Evolutionary conservation across 2,329 filamentous ascomycete genomes (phyloP).

Genomic region (Ascochyta lentis): DNA sequence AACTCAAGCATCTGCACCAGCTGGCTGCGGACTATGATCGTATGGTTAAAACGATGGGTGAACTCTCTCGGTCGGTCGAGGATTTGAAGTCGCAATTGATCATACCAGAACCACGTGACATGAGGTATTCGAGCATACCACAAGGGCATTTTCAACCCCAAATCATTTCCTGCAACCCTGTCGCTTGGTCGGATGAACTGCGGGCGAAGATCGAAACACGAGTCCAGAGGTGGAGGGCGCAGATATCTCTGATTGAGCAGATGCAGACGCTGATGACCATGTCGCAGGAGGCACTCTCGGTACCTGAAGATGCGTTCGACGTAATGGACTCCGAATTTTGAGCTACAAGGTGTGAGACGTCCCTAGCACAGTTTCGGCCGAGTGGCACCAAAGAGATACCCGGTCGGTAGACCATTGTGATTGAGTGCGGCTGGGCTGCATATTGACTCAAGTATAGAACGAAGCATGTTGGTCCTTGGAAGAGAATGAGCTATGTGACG

Average conservation of each 20-base stretch:
- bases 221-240: constrained; percentile 33
- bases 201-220: constrained; percentile 18
- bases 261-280: constrained; percentile 23
- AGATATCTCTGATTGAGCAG: constrained; percentile 25
- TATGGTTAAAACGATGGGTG: constrained; percentile 24
- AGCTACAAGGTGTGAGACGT: not conserved
- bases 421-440: no score
- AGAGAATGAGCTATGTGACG: no score
- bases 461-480: no score
- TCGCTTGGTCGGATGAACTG: constrained; percentile 34
- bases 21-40: constrained; percentile 27
- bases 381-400: no score
- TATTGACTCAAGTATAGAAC: no score
- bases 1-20: constrained; percentile 26
- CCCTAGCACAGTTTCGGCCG: no score
- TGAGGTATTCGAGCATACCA: no score
- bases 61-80: constrained; percentile 10
- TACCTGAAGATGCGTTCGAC: constrained; percentile 40
- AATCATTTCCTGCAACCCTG: constrained; percentile 23
- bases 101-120: not conserved
- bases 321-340: constrained; percentile 24
- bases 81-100: constrained; percentile 26
- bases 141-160: no score
- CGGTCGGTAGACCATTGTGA: no score
- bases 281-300: constrained; percentile 28